A percentile compares a stretch with the other conserved stretches of the same genome.
Evolutionary conservation across 179 eudicot genomes (phyloP).

Genomic region (Silene coronaria): DNA sequence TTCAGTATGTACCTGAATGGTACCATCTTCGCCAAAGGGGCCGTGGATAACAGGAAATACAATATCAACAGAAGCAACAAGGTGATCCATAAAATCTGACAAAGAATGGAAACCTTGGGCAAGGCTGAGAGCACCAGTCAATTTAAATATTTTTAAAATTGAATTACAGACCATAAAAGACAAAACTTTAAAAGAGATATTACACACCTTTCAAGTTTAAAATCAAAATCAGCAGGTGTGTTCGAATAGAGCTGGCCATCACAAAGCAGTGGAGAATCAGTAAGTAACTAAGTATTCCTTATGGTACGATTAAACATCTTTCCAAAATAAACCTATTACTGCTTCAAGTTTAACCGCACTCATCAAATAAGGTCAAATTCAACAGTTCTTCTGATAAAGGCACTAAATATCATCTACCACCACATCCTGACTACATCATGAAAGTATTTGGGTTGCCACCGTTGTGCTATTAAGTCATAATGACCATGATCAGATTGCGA

Average conservation of each 20-base stretch:
- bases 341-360: no score
- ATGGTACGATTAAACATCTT: neutral
- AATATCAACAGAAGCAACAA: slow-evolving; percentile 66
- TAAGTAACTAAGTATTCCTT: neutral
- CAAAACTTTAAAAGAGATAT: neutral
- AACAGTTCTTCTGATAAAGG: no score
- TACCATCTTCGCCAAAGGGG: slow-evolving; percentile 93
- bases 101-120: slow-evolving; percentile 66
- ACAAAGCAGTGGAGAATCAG: neutral
- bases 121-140: slow-evolving; percentile 45
- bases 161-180: neutral
- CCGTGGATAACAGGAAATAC: slow-evolving; percentile 95
- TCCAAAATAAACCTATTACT: neutral
- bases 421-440: neutral
- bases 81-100: slow-evolving; percentile 70
- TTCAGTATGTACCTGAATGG: slow-evolving; percentile 52
- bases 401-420: no score
- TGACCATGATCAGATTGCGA: neutral
- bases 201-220: slow-evolving; percentile 69
- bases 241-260: slow-evolving; percentile 70
- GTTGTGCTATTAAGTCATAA: neutral
- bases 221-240: slow-evolving; percentile 93
- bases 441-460: neutral
- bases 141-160: neutral
- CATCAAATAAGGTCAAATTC: no score